Evolutionary conservation across 2,329 filamentous ascomycete species (phyloP).

Genomic region (Fusarium albidum): DNA sequence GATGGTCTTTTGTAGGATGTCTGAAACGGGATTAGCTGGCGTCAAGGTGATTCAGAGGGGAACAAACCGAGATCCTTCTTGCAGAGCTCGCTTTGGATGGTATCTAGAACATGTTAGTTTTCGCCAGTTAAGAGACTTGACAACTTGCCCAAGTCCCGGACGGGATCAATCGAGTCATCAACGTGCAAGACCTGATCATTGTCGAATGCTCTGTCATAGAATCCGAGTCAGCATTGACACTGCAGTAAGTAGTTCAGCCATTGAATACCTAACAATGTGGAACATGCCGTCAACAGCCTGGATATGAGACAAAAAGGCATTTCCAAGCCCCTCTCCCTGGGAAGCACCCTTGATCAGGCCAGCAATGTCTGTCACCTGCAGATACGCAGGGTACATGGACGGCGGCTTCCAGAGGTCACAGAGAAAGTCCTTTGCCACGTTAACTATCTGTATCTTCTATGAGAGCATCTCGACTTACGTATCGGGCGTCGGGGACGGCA

Average conservation of each 20-base stretch:
- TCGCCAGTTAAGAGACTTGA: not conserved
- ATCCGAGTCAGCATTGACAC: constrained; percentile 3
- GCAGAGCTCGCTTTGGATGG: constrained; percentile 40
- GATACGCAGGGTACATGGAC: constrained; percentile 53
- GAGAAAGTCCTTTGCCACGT: constrained; percentile 49
- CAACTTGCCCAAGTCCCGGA: constrained; percentile 51
- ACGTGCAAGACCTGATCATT: constrained; percentile 56
- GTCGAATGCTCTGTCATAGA: constrained; percentile 48
- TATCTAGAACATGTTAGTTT: constrained; percentile 30
- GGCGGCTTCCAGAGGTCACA: constrained; percentile 56
- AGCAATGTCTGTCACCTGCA: constrained; percentile 56
- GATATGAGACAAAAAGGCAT: constrained; percentile 55
- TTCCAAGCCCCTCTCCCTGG: constrained; percentile 54
- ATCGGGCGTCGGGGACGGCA: constrained; percentile 53
- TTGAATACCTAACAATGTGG: constrained; percentile 51
- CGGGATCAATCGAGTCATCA: constrained; percentile 56
- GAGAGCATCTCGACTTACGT: constrained; percentile 44
- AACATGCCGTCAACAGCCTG: constrained; percentile 57
- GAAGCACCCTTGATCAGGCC: constrained; percentile 55
- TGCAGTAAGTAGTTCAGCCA: not conserved
- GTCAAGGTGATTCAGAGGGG: rapidly evolving
- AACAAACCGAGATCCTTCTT: constrained; percentile 48
- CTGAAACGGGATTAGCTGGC: constrained; percentile 26
- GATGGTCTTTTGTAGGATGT: constrained; percentile 50
- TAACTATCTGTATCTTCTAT: not conserved